These are phyloP conservation scores for Dactylonectria estremocensis DNA, from an alignment of 2,329 filamentous ascomycete species.

Conservation along the genomic window DNA sequence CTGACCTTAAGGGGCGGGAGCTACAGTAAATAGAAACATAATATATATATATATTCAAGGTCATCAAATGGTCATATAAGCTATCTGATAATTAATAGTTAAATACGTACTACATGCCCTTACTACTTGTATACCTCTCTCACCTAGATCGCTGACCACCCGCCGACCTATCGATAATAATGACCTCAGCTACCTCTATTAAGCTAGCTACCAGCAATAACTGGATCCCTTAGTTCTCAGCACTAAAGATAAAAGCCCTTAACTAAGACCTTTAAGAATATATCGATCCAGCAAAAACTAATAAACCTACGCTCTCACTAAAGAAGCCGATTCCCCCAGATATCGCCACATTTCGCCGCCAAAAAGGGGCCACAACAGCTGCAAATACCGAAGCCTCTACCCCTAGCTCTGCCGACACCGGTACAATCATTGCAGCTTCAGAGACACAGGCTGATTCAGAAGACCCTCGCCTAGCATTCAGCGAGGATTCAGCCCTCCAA, in stretches of 20 bases:
- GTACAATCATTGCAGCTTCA: neutral
- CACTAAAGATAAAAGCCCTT: neutral
- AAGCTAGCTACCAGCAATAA: neutral
- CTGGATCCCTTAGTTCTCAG: neutral
- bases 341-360: no score
- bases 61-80: neutral
- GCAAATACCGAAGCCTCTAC: no score
- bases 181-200: neutral
- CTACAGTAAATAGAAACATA: neutral
- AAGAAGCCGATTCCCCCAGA: neutral
- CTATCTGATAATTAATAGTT: neutral
- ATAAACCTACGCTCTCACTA: neutral
- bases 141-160: neutral
- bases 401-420: no score
- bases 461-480: neutral
- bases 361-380: no score
- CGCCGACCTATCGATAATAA: neutral
- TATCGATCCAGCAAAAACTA: neutral
- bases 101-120: neutral
- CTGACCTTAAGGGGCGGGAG: no score
- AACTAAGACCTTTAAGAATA: neutral
- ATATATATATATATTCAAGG: neutral
- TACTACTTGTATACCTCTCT: neutral
- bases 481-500: neutral
- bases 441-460: neutral